Conservation (phyloP, 768 basidiomycete genomes). For the Russula sp. region DNA sequence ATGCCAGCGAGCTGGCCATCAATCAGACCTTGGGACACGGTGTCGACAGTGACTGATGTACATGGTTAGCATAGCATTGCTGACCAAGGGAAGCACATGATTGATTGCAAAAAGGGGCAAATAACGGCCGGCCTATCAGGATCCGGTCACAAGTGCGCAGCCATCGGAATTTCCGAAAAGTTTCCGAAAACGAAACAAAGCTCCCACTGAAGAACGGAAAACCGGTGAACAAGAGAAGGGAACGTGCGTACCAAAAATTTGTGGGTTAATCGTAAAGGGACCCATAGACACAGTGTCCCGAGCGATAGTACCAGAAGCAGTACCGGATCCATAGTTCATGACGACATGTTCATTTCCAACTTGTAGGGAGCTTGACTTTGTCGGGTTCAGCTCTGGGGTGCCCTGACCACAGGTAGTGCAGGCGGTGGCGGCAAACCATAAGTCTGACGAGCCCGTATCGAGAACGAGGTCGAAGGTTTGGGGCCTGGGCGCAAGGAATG, state of each 20-base stretch:
- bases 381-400: conserved; percentile 42
- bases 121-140: neutral
- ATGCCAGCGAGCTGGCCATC: conserved; percentile 55
- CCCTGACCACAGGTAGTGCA: conserved; percentile 40
- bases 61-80: neutral
- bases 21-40: conserved; percentile 43
- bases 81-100: neutral
- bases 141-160: neutral
- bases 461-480: conserved; percentile 76
- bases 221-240: neutral
- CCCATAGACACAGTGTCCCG: conserved; percentile 38
- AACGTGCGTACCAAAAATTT: conserved; percentile 37
- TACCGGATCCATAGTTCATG: conserved; percentile 68
- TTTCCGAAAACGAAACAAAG: neutral
- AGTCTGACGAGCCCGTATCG: conserved; percentile 87
- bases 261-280: conserved; percentile 45
- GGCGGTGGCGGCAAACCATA: conserved; percentile 68
- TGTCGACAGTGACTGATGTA: conserved; percentile 44
- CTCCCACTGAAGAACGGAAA: neutral
- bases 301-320: conserved; percentile 48
- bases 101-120: neutral
- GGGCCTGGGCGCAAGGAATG: conserved; percentile 34
- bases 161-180: too few species aligned
- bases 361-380: conserved; percentile 38
- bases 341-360: conserved; percentile 27